Percentiles rank a stretch among this genome's conserved stretches.
phyloP scores from a whole-genome alignment of 805 yeast species.

The Saitoella complicata region DNA sequence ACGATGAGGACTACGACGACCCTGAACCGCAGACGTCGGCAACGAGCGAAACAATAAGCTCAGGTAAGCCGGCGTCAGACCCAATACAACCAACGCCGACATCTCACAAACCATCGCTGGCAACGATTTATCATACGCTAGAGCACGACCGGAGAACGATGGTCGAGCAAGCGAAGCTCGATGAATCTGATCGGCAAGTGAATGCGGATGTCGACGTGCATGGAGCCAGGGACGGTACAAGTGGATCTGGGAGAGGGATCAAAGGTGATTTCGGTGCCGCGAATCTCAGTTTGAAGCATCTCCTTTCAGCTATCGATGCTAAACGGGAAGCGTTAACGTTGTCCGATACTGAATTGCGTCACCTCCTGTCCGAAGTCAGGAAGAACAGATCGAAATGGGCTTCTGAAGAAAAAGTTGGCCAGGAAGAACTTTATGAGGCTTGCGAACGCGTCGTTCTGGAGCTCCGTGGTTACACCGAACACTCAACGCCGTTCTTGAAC shows the following conservation, averaged over 20 bases:
- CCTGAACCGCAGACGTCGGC: too few species aligned
- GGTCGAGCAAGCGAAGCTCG: slow-evolving; percentile 57
- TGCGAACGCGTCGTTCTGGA: slow-evolving; percentile 91
- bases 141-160: slow-evolving; percentile 59
- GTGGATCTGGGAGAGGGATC: slow-evolving; percentile 11
- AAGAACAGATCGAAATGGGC: slow-evolving; percentile 97
- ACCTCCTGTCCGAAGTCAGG: slow-evolving; percentile 77
- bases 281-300: slow-evolving; percentile 59
- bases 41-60: too few species aligned
- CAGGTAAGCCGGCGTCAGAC: too few species aligned
- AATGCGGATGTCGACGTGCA: slow-evolving; percentile 17
- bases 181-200: slow-evolving; percentile 61
- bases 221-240: slow-evolving; percentile 12
- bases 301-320: slow-evolving; percentile 60
- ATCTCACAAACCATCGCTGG: slow-evolving; percentile 31
- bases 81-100: slow-evolving; percentile 22
- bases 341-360: slow-evolving; percentile 69
- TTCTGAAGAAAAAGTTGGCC: slow-evolving; percentile 85
- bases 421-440: slow-evolving; percentile 93
- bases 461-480: slow-evolving; percentile 82
- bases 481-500: slow-evolving; percentile 87
- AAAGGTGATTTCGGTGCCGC: slow-evolving; percentile 53
- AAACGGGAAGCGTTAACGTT: slow-evolving; percentile 57
- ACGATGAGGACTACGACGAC: too few species aligned
- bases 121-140: slow-evolving; percentile 47